Evolutionary conservation across 1,139 yeast genomes (phyloP), one percentile per base, ranked within the genome.

Genomic region (Suhomyces maxii): DNA sequence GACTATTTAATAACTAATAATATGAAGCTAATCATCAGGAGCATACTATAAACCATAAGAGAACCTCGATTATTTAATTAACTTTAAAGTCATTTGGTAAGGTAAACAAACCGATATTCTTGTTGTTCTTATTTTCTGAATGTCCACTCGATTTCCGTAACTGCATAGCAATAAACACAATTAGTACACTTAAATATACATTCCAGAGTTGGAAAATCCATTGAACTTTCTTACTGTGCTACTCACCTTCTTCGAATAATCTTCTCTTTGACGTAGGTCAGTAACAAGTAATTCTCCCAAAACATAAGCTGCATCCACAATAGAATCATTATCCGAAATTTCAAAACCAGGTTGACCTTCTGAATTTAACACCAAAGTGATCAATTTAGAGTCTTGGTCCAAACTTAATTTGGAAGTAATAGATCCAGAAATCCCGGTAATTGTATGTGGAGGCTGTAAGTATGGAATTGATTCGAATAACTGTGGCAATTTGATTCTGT

Each of bases 311-410:
- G 69, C 59, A 52, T 72, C 76, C 9, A 72, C 58, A n/a, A 72
- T 57, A 7, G 76, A 54, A 51, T 73, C 77, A 37, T 53, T 57
- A 46, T 68, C 73, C 3, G 56, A 53, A 50, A 71, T 77, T 51
- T 81, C 85, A 52, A 62, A 74, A 2, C 84, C 84, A n/a, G 78
- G 68, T 38, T 78, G 82, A 18, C 86, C 85, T 58, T 80, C 85
- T 11, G 83, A 73, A 52, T 79, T 73, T 48, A 79, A 61, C 0
- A 72, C 69, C 10, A 80, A 54, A 2, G 68, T 47, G 6, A 60
- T 30, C 10, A 60, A 52, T 2, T 43, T 26, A 18, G 44, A 34
- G 9, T 42, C 44, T 26, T 48, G 46, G 23, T 43, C 34, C 2
- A 50, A 37, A 25, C 48, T 52, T 38, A 70, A 54, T 28, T 58